These are phyloP conservation scores for Rutstroemia sp. DNA, from an alignment of 2,329 filamentous ascomycete species.

Conservation along the genomic window DNA sequence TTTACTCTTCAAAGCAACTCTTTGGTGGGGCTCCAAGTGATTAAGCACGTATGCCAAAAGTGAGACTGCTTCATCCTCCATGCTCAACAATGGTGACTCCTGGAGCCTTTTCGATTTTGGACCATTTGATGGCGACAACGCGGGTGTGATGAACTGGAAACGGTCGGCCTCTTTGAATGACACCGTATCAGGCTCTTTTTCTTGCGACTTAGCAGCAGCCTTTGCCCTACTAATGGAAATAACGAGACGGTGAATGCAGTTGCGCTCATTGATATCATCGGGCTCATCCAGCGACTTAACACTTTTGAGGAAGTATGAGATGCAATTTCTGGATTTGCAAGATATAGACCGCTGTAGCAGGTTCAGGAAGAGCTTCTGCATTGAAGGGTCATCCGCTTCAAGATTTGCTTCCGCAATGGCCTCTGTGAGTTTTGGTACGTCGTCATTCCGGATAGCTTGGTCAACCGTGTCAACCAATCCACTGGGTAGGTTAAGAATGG, in stretches of 20 bases:
- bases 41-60: slow-evolving; percentile 59
- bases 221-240: slow-evolving; percentile 80
- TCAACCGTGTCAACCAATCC: slow-evolving; percentile 65
- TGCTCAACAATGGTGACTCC: slow-evolving; percentile 57
- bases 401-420: slow-evolving; percentile 52
- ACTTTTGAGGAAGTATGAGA: slow-evolving; percentile 61
- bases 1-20: slow-evolving; percentile 55
- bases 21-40: slow-evolving; percentile 59
- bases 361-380: slow-evolving; percentile 68
- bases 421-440: slow-evolving; percentile 48
- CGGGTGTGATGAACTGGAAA: slow-evolving; percentile 69
- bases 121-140: slow-evolving; percentile 57
- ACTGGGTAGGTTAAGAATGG: slow-evolving; percentile 64
- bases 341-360: slow-evolving; percentile 72
- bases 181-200: slow-evolving; percentile 8
- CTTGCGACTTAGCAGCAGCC: slow-evolving; percentile 36
- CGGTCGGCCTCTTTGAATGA: slow-evolving; percentile 38
- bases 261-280: slow-evolving; percentile 89
- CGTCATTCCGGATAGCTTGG: slow-evolving; percentile 61
- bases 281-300: slow-evolving; percentile 72
- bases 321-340: slow-evolving; percentile 58
- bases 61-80: slow-evolving; percentile 69
- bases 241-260: slow-evolving; percentile 86
- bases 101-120: slow-evolving; percentile 56
- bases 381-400: slow-evolving; percentile 42